phyloP scores from a whole-genome alignment of 495 filamentous ascomycete species.

The Extremus antarcticus region DNA sequence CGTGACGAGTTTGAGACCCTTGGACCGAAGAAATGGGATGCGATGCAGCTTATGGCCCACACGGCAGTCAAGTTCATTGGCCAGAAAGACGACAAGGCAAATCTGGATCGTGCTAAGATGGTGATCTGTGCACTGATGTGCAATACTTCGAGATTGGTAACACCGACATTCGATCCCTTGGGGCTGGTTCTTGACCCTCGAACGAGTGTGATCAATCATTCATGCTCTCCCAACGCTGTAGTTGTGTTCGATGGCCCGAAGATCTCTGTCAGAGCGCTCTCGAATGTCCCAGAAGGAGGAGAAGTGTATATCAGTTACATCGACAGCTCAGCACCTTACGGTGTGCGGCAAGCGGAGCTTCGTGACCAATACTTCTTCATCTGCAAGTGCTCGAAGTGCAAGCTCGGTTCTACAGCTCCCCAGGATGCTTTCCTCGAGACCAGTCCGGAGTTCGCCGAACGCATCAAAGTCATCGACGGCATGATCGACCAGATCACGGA shows the following conservation, averaged over 20 bases:
- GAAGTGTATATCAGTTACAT: conserved; percentile 63
- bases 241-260: conserved; percentile 47
- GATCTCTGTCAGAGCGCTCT: conserved; percentile 33
- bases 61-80: conserved; percentile 44
- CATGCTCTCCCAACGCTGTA: conserved; percentile 56
- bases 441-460: not conserved
- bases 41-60: conserved; percentile 42
- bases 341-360: conserved; percentile 42
- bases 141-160: conserved; percentile 34
- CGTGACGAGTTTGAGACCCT: conserved; percentile 32
- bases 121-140: conserved; percentile 11
- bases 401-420: conserved; percentile 19
- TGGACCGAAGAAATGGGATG: conserved; percentile 34
- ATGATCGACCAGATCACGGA: not conserved
- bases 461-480: not conserved
- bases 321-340: conserved; percentile 44
- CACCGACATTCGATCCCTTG: conserved; percentile 45
- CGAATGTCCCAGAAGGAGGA: conserved; percentile 39
- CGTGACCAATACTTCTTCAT: conserved; percentile 52
- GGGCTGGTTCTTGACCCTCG: conserved; percentile 52
- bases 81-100: conserved; percentile 19
- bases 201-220: conserved; percentile 55
- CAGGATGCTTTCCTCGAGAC: conserved; percentile 21
- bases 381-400: conserved; percentile 50
- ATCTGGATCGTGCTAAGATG: conserved; percentile 2